A percentile compares a stretch with the other conserved stretches of the same genome.
phyloP scores from a whole-genome alignment of 2,329 filamentous ascomycete genomes.

The Aspergillus pseudoglaucus region DNA sequence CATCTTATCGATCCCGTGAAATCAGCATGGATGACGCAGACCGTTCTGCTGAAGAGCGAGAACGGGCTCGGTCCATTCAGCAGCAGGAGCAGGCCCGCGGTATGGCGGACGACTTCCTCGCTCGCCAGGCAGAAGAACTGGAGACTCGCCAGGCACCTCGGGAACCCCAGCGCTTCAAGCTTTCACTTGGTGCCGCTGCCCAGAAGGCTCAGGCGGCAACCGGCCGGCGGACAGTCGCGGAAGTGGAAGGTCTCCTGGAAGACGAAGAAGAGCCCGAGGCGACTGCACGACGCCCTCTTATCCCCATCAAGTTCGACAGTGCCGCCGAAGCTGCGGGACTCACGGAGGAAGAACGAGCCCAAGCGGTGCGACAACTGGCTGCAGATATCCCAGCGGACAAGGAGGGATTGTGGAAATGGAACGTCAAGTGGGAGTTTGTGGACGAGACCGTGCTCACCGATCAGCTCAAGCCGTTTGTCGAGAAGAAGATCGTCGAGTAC shows the following conservation, averaged over 20 bases:
- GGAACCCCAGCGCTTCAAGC: constrained; percentile 74
- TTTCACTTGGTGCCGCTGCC: constrained; percentile 82
- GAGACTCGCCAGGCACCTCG: constrained; percentile 41
- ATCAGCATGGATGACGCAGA: constrained; percentile 74
- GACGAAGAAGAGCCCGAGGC: constrained; percentile 81
- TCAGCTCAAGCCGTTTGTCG: constrained; percentile 87
- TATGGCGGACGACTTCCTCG: constrained; percentile 86
- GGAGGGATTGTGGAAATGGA: constrained; percentile 84
- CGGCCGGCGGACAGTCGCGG: constrained; percentile 73
- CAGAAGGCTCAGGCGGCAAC: constrained; percentile 59
- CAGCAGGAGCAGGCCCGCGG: constrained; percentile 72
- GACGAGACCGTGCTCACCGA: constrained; percentile 74
- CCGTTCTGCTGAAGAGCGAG: constrained; percentile 68
- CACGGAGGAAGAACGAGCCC: constrained; percentile 78
- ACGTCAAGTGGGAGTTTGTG: constrained; percentile 86
- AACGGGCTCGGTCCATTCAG: constrained; percentile 61
- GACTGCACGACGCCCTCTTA: constrained; percentile 64
- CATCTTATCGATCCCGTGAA: constrained; percentile 66
- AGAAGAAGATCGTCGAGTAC: constrained; percentile 97
- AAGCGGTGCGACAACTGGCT: constrained; percentile 74
- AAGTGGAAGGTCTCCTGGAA: constrained; percentile 89
- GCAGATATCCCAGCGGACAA: constrained; percentile 84
- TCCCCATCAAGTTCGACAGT: constrained; percentile 76
- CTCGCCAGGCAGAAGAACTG: constrained; percentile 73
- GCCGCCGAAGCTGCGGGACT: constrained; percentile 60